Evolutionary conservation across 176 grass and related monocot genomes (phyloP).

Genomic region (Raddia distichophylla): DNA sequence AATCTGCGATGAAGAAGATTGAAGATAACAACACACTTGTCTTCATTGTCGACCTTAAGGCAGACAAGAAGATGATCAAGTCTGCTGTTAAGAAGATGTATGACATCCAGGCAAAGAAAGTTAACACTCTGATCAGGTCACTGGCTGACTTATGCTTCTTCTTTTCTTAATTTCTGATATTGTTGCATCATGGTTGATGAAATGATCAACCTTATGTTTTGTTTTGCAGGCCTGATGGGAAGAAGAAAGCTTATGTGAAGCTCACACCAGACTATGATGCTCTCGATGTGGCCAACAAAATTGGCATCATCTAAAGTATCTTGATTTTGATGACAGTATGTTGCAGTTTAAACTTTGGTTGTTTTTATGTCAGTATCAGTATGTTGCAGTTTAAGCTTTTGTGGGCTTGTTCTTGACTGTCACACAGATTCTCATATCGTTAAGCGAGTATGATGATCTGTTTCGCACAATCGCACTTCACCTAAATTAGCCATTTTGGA

Average conservation of each 20-base stretch:
- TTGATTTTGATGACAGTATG: slow-evolving; percentile 27
- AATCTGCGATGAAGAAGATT: slow-evolving; percentile 20
- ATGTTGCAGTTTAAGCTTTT: slow-evolving; percentile 32
- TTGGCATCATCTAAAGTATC: slow-evolving; percentile 69
- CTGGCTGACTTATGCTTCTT: background rate
- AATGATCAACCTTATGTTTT: background rate
- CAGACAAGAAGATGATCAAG: slow-evolving; percentile 55
- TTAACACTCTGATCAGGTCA: slow-evolving; percentile 67
- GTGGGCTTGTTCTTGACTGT: slow-evolving; percentile 15
- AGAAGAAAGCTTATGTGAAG: slow-evolving; percentile 70
- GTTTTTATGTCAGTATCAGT: slow-evolving; percentile 27
- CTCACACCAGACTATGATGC: slow-evolving; percentile 69
- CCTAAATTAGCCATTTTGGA: background rate
- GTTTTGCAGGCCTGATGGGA: slow-evolving; percentile 58
- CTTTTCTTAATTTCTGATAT: background rate
- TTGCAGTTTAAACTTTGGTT: slow-evolving; percentile 33
- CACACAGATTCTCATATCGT: background rate
- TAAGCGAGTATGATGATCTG: background rate
- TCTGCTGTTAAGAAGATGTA: background rate
- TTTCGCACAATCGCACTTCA: background rate
- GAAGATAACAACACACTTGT: slow-evolving; percentile 59
- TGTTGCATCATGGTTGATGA: background rate
- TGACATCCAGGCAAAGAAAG: slow-evolving; percentile 54
- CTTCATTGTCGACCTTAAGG: slow-evolving; percentile 56
- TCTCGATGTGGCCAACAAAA: slow-evolving; percentile 79